Conservation (phyloP, 768 basidiomycete genomes). For the Termitomyces sp. region DNA sequence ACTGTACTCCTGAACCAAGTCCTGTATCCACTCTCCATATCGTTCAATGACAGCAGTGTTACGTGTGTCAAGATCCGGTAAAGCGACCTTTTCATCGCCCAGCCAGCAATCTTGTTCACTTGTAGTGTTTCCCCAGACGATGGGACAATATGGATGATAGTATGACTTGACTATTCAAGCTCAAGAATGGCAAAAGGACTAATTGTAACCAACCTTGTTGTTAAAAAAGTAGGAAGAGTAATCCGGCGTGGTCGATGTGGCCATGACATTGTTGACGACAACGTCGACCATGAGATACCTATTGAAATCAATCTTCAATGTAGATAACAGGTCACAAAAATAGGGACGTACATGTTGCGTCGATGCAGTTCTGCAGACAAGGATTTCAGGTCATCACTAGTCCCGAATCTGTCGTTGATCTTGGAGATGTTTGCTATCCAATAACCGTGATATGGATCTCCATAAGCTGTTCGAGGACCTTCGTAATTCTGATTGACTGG, state of each 20-base stretch:
- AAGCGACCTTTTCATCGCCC: conserved; percentile 66
- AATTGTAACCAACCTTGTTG: conserved; percentile 36
- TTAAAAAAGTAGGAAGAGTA: conserved; percentile 67
- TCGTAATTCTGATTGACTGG: conserved; percentile 77
- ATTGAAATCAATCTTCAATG: neutral
- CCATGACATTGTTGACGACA: conserved; percentile 84
- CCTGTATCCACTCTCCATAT: conserved; percentile 65
- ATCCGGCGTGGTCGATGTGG: conserved; percentile 55
- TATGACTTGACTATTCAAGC: conserved; percentile 34
- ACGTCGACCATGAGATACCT: conserved; percentile 83
- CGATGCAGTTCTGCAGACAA: conserved; percentile 58
- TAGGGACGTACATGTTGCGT: conserved; percentile 54
- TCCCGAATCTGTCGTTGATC: conserved; percentile 62
- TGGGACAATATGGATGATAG: conserved; percentile 76
- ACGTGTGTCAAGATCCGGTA: conserved; percentile 77
- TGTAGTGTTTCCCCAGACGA: conserved; percentile 64
- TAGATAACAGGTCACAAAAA: neutral
- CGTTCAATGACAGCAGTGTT: conserved; percentile 53
- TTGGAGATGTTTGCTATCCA: conserved; percentile 65
- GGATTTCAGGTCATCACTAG: conserved; percentile 56
- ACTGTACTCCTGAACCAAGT: conserved; percentile 61
- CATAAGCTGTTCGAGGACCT: conserved; percentile 64
- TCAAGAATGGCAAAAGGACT: neutral
- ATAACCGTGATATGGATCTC: conserved; percentile 84
- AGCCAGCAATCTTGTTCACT: conserved; percentile 80